Percentiles rank a stretch among this genome's conserved stretches.
These are phyloP conservation scores for Colletotrichum shisoi DNA, from an alignment of 2,329 filamentous ascomycete genomes.

Conservation along the genomic window DNA sequence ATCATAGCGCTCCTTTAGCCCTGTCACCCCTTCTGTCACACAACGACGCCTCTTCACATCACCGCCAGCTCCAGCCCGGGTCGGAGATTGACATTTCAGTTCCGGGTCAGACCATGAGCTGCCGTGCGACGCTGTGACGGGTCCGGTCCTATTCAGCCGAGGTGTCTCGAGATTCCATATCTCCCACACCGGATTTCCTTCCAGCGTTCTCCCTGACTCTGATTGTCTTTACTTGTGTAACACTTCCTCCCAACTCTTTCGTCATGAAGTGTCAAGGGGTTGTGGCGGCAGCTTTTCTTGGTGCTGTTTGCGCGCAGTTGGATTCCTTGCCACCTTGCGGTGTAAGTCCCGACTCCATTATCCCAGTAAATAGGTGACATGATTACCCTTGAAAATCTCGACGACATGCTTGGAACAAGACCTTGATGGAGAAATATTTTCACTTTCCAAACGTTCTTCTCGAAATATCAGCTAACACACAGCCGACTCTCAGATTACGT, in stretches of 20 bases:
- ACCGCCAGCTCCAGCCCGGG: conserved; percentile 1
- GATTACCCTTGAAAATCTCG: neutral
- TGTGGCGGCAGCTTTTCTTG: conserved; percentile 6
- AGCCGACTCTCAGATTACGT: conserved; percentile 15
- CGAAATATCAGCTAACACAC: neutral
- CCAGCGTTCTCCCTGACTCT: neutral
- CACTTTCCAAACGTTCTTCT: neutral
- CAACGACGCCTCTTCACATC: neutral
- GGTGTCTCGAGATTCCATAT: conserved; percentile 6
- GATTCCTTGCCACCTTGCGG: conserved; percentile 35
- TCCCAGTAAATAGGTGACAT: neutral
- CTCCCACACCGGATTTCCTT: neutral
- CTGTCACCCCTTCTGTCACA: neutral
- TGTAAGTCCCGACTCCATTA: conserved; percentile 28
- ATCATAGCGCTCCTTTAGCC: no score
- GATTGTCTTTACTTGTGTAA: neutral
- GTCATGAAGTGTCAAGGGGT: conserved; percentile 21
- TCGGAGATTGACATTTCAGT: conserved; percentile 6
- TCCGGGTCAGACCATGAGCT: conserved; percentile 31
- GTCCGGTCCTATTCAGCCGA: conserved; percentile 19
- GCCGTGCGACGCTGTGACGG: conserved; percentile 29
- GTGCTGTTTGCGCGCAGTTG: conserved; percentile 26
- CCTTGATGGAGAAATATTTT: neutral
- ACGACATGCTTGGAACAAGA: neutral
- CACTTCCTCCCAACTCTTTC: neutral